phyloP scores from a whole-genome alignment of 148 eudicot genomes.

The Cornus florida region DNA sequence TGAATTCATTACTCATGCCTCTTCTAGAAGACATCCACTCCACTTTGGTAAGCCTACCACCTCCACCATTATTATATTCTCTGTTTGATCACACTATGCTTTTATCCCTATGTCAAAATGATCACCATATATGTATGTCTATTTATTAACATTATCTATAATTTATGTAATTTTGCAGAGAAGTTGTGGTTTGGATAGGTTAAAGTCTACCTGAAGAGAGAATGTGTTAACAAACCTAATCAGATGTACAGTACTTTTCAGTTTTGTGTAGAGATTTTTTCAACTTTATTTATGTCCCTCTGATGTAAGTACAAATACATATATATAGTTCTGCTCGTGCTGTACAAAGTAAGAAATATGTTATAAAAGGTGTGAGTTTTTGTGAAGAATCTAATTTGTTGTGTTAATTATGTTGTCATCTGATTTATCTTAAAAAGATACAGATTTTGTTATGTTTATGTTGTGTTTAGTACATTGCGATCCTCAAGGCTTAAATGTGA shows the following conservation, averaged over 20 bases:
- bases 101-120: neutral
- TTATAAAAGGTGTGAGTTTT: neutral
- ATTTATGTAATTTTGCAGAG: conserved; percentile 35
- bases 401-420: too few species aligned
- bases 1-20: conserved; percentile 53
- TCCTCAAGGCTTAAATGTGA: too few species aligned
- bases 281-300: neutral
- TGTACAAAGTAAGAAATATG: neutral
- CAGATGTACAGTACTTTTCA: conserved; percentile 12
- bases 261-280: neutral
- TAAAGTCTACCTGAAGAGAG: conserved; percentile 50
- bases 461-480: too few species aligned
- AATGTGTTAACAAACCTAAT: neutral
- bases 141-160: neutral
- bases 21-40: conserved; percentile 52
- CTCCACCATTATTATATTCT: neutral
- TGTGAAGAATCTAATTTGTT: neutral
- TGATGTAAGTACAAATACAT: neutral
- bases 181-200: conserved; percentile 49
- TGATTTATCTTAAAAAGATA: too few species aligned
- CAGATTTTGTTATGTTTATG: too few species aligned
- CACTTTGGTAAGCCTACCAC: conserved; percentile 37
- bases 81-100: neutral
- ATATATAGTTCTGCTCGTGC: neutral
- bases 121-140: neutral